phyloP scores from a whole-genome alignment of 192 early-diverging fungal genomes.

The Backusella circina region DNA sequence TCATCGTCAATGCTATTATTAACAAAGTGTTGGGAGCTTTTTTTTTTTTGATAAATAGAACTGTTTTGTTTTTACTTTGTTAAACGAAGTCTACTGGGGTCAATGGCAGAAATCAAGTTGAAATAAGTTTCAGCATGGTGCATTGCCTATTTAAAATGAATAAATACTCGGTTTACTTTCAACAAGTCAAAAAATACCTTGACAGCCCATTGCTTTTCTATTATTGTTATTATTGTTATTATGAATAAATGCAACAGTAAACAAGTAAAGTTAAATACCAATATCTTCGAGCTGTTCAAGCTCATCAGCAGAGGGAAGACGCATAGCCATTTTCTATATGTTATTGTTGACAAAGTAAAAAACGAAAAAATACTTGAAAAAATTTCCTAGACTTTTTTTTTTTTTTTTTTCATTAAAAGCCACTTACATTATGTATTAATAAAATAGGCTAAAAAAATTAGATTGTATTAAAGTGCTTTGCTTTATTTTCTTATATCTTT shows the following conservation, averaged over 20 bases:
- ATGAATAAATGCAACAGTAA: background rate
- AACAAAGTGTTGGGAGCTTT: background rate
- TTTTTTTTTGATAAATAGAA: background rate
- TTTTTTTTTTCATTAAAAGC: no score
- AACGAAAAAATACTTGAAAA: background rate
- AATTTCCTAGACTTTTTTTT: background rate
- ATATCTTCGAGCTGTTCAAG: conserved; percentile 74
- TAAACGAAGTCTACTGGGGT: conserved; percentile 72
- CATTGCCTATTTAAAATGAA: conserved; percentile 56
- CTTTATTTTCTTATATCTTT: no score
- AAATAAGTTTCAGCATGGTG: conserved; percentile 95
- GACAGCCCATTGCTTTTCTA: conserved; percentile 94
- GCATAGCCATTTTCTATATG: conserved; percentile 37
- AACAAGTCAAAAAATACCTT: conserved; percentile 48
- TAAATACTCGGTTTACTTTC: no score
- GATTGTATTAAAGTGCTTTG: no score
- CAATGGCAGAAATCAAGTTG: conserved; percentile 69
- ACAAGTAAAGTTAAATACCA: conserved; percentile 30
- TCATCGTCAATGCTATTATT: conserved; percentile 73
- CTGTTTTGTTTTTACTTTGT: conserved; percentile 55
- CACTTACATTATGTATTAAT: no score
- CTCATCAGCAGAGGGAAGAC: conserved; percentile 69
- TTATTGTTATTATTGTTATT: background rate
- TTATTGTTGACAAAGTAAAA: background rate
- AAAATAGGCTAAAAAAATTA: no score